phyloP scores from a whole-genome alignment of 106 monocot species.

The Dioscorea zingiberensis region DNA sequence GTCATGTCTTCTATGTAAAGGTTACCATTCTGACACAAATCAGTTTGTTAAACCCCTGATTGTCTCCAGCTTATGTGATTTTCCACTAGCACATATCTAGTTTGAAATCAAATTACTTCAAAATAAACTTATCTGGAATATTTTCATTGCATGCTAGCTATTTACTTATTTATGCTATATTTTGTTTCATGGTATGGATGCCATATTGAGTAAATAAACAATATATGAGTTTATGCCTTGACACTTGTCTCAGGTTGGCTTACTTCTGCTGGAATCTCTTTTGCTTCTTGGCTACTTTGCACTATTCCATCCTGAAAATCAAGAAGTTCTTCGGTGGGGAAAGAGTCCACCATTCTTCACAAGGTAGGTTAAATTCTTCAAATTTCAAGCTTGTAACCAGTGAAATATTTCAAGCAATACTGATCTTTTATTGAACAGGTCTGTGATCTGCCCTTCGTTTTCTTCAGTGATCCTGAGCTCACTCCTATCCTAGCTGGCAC shows the following conservation, averaged over 20 bases:
- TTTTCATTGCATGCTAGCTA: too few relatives aligned
- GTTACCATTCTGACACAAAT: too few relatives aligned
- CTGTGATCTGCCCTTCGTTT: slow-evolving; percentile 89
- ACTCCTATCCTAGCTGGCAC: slow-evolving; percentile 81
- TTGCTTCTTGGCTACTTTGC: slow-evolving; percentile 83
- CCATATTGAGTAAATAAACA: too few relatives aligned
- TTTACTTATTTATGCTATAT: too few relatives aligned
- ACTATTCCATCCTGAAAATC: slow-evolving; percentile 82
- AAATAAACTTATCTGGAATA: too few relatives aligned
- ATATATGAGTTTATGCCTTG: not conserved
- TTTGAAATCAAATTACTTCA: too few relatives aligned
- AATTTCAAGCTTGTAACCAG: not conserved
- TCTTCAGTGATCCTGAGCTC: slow-evolving; percentile 95
- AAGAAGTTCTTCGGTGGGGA: slow-evolving; percentile 97
- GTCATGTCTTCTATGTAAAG: too few relatives aligned
- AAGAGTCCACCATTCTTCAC: slow-evolving; percentile 97
- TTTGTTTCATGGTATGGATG: too few relatives aligned
- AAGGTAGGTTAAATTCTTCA: slow-evolving; percentile 36
- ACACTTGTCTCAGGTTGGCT: slow-evolving; percentile 45
- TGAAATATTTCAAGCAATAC: not conserved
- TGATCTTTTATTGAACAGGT: slow-evolving; percentile 47
- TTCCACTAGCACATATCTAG: too few relatives aligned
- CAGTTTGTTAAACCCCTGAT: too few relatives aligned
- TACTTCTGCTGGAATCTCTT: slow-evolving; percentile 80
- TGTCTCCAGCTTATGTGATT: too few relatives aligned